These are phyloP conservation scores for Rutstroemia sp. DNA, from an alignment of 2,329 filamentous ascomycete species.

Conservation along the genomic window DNA sequence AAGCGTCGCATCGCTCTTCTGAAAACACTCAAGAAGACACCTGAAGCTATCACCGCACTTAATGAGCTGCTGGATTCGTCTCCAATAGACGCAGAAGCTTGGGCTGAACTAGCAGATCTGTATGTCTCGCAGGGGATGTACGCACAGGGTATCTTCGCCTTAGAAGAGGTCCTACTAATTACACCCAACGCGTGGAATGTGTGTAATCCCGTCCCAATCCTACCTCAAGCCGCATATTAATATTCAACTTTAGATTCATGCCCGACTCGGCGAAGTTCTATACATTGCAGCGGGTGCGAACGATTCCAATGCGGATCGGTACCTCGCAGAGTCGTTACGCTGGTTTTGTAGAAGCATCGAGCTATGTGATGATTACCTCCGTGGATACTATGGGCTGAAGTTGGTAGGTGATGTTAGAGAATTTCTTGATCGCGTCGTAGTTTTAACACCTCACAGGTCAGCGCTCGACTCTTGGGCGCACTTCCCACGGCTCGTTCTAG, in stretches of 20 bases:
- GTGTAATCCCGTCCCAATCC: constrained; percentile 31
- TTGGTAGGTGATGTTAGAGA: constrained; percentile 44
- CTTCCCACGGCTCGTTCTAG: constrained; percentile 38
- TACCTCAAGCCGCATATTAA: constrained; percentile 19
- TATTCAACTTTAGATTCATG: constrained; percentile 58
- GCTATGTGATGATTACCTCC: constrained; percentile 84
- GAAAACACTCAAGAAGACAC: constrained; percentile 58
- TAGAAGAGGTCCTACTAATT: constrained; percentile 85
- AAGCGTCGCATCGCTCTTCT: constrained; percentile 81
- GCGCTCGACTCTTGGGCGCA: constrained; percentile 36
- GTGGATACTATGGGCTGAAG: constrained; percentile 89
- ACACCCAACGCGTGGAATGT: constrained; percentile 95
- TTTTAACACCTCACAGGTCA: constrained; percentile 26
- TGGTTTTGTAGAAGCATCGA: constrained; percentile 88
- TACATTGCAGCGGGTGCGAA: constrained; percentile 57
- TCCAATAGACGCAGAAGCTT: constrained; percentile 86
- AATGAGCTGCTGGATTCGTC: constrained; percentile 71
- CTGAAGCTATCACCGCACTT: constrained; percentile 69
- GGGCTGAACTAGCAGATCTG: constrained; percentile 84
- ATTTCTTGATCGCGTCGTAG: not conserved
- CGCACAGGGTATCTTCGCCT: constrained; percentile 74
- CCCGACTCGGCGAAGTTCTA: constrained; percentile 74
- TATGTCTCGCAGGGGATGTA: constrained; percentile 76
- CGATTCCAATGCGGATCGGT: constrained; percentile 36
- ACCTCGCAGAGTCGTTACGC: constrained; percentile 67